These are phyloP conservation scores for Mycena belliarum DNA, from an alignment of 768 basidiomycete species.

Conservation along the genomic window DNA sequence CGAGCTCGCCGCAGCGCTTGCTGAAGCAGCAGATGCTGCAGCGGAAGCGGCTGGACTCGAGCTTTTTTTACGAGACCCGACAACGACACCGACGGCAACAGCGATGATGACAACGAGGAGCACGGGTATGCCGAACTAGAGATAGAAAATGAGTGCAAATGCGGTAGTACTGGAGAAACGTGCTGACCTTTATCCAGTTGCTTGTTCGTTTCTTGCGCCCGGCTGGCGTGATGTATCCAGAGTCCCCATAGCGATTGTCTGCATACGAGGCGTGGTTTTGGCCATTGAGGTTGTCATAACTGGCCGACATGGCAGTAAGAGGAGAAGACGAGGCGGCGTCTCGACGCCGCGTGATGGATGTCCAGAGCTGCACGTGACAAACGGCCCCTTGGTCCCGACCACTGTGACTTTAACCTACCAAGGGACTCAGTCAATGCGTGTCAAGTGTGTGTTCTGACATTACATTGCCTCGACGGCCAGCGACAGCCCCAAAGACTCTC, in stretches of 20 bases:
- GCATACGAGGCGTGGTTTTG: constrained; percentile 13
- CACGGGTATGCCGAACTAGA: constrained; percentile 61
- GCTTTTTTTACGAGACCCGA: constrained; percentile 59
- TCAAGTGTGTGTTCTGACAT: too few relatives aligned
- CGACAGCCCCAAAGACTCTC: too few relatives aligned
- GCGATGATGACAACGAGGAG: constrained; percentile 62
- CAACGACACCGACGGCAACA: constrained; percentile 77
- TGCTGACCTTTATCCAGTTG: constrained; percentile 63
- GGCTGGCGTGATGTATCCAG: constrained; percentile 64
- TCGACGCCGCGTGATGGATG: not conserved
- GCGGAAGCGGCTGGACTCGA: constrained; percentile 32
- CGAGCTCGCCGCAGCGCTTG: constrained; percentile 53
- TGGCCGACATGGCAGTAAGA: constrained; percentile 20
- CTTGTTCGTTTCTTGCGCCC: constrained; percentile 54
- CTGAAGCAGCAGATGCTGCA: constrained; percentile 41
- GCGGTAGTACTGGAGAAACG: not conserved
- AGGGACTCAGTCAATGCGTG: too few relatives aligned
- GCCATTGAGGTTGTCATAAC: constrained; percentile 20
- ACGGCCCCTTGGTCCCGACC: too few relatives aligned
- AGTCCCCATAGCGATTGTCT: constrained; percentile 69
- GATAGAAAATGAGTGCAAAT: not conserved
- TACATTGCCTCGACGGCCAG: too few relatives aligned
- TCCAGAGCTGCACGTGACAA: too few relatives aligned
- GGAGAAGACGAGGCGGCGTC: not conserved
- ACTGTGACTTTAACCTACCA: too few relatives aligned